Base-by-base conservation (phyloP, 768 basidiomycete genomes). In the Boletus reticulatus region DNA sequence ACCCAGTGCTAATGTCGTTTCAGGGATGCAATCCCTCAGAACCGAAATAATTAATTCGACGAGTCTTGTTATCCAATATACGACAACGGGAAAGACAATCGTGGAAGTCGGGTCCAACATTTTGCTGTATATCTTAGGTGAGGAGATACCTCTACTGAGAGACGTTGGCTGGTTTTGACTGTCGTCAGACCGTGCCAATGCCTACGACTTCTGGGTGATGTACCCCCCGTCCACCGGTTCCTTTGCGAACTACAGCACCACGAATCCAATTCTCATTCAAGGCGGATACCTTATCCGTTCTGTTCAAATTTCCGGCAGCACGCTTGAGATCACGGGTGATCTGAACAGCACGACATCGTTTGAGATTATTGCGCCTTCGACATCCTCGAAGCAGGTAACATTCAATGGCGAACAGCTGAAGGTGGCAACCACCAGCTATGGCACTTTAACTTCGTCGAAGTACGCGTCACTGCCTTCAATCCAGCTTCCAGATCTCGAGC, bases 151-250 rank as follows among this genome's bases (percentile, higher is more conserved):
- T 39, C 52, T 43, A 17, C 43, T 19, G 43, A 38, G 6, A 12
- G 16, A 27, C n/a, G 14, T 10, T 24, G 19, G 20, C 22, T 56
- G 6, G 29, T 48, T 43, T 29, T 52, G 24, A 67, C 29, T 20
- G n/a, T 38, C 10, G 8, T 44, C 48, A 80, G 80, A 82, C 61
- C 79, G 78, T 37, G 65, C 68, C 39, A 78, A 72, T 34, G 80
- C 80, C 6, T 81, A 81, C 54, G 70, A 79, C 52, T 80, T 79
- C 63, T 81, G 80, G 80, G 74, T 79, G 31, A 66, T 80, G 56
- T 74, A 80, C 50, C 63, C 59, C 0, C 78, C 75, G 1, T 66
- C 74, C 12, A 58, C 63, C 4, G 75, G 77, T 24, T 49, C 69
- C 14, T 76, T 76, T 43, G 64, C 56, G 6, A 69, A 59, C 51